Conservation (phyloP, 495 filamentous ascomycete species). For the Zalerion maritima region DNA sequence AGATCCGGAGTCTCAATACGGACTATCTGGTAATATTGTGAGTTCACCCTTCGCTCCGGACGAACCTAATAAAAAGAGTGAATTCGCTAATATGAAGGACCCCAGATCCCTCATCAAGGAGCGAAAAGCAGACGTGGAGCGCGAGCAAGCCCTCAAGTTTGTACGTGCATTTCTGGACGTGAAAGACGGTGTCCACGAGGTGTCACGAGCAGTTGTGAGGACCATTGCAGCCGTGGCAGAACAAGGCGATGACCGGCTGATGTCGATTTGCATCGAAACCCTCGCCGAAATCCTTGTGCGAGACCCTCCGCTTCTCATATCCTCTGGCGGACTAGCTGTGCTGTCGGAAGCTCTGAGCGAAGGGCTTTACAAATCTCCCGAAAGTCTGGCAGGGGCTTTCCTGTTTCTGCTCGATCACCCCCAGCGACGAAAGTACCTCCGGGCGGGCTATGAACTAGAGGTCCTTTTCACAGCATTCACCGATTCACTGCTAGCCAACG, state of each 20-base stretch:
- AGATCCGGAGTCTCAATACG: constrained; percentile 72
- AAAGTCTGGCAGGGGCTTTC: constrained; percentile 70
- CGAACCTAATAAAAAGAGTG: too few species aligned
- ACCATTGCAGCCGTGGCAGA: constrained; percentile 85
- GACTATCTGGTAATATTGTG: constrained; percentile 77
- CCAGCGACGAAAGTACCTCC: constrained; percentile 60
- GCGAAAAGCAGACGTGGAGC: constrained; percentile 86
- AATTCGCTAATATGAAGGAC: constrained; percentile 3
- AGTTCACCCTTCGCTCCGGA: constrained; percentile 7
- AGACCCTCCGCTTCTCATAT: constrained; percentile 61
- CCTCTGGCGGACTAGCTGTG: constrained; percentile 66
- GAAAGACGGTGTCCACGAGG: constrained; percentile 78
- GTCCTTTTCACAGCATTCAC: constrained; percentile 80
- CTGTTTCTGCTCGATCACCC: constrained; percentile 81
- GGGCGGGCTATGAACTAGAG: constrained; percentile 65
- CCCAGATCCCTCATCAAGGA: constrained; percentile 79
- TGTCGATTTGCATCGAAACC: constrained; percentile 81
- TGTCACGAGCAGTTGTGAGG: constrained; percentile 72
- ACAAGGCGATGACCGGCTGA: constrained; percentile 62
- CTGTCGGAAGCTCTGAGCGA: constrained; percentile 77
- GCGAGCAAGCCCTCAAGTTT: constrained; percentile 94
- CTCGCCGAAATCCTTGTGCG: constrained; percentile 81
- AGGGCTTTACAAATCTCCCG: constrained; percentile 80
- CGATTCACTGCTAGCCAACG: constrained; percentile 57
- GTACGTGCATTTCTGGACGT: constrained; percentile 91